A percentile compares a stretch with the other conserved stretches of the same genome.
Evolutionary conservation across 2,329 filamentous ascomycete genomes (phyloP).

Genomic region (Sporothrix pseudoabietina): DNA sequence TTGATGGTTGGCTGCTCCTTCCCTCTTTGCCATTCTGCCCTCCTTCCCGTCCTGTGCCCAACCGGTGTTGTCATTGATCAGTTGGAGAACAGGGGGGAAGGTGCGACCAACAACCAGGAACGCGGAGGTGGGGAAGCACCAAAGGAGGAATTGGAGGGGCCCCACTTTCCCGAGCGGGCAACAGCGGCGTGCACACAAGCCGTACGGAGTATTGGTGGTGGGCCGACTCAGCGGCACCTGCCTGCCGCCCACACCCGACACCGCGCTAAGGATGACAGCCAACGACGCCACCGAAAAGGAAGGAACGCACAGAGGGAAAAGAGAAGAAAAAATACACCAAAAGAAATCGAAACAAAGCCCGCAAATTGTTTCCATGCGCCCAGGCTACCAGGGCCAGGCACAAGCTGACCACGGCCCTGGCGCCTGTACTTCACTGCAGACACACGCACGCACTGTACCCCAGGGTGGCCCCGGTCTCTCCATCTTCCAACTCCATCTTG

Average conservation of each 20-base stretch:
- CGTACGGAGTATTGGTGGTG: not conserved
- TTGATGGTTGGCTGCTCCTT: not conserved
- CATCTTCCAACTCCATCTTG: not conserved
- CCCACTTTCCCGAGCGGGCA: not conserved
- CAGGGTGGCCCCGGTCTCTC: constrained; percentile 13
- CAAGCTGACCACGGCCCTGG: not conserved
- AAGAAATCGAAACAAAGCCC: not conserved
- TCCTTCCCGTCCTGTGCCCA: not conserved
- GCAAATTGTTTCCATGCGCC: too few species aligned
- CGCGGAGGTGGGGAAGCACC: not conserved
- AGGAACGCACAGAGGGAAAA: not conserved
- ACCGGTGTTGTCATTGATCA: not conserved
- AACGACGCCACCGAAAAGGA: not conserved
- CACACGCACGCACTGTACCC: not conserved
- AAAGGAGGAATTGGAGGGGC: not conserved
- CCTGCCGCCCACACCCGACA: constrained; percentile 13
- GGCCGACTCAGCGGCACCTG: not conserved
- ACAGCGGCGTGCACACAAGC: not conserved
- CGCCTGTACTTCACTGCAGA: not conserved
- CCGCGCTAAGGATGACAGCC: not conserved
- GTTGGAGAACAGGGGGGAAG: constrained; percentile 8
- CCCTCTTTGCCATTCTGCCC: not conserved
- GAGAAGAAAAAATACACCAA: not conserved
- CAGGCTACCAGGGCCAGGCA: not conserved
- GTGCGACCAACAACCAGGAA: not conserved